phyloP scores from a whole-genome alignment of 2,329 filamentous ascomycete genomes.

The Alternaria angustiovoidea region DNA sequence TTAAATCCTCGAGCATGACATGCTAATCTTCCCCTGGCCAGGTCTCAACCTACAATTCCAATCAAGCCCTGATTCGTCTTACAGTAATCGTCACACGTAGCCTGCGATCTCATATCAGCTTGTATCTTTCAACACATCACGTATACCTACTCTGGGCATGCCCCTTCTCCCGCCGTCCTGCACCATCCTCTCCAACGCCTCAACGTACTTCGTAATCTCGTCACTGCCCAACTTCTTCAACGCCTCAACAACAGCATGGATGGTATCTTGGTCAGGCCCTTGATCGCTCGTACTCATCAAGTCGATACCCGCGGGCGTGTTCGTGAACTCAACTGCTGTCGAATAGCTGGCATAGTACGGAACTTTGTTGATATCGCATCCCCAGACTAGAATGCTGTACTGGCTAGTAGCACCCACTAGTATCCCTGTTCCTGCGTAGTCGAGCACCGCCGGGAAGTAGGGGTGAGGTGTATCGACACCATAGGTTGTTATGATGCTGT shows the following conservation, averaged over 20 bases:
- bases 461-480: conserved; percentile 23
- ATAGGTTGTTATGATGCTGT: conserved; percentile 23
- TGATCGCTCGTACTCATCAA: conserved; percentile 21
- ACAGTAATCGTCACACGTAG: conserved; percentile 25
- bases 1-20: background rate
- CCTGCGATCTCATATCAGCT: background rate
- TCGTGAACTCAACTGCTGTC: conserved; percentile 5
- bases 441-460: background rate
- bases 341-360: background rate
- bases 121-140: background rate
- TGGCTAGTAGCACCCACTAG: background rate
- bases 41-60: rapidly evolving
- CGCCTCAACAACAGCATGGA: conserved; percentile 2
- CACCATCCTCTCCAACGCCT: conserved; percentile 4
- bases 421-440: background rate
- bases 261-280: conserved; percentile 19
- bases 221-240: conserved; percentile 13
- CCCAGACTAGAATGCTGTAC: background rate
- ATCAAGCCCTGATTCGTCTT: conserved; percentile 22
- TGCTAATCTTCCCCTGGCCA: rapidly evolving
- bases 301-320: conserved; percentile 25
- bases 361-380: background rate
- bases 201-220: conserved; percentile 16
- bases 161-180: conserved; percentile 22
- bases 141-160: conserved; percentile 6